These are phyloP conservation scores for Coemansia biformis DNA, from an alignment of 192 early-diverging fungal genomes.

Conservation along the genomic window DNA sequence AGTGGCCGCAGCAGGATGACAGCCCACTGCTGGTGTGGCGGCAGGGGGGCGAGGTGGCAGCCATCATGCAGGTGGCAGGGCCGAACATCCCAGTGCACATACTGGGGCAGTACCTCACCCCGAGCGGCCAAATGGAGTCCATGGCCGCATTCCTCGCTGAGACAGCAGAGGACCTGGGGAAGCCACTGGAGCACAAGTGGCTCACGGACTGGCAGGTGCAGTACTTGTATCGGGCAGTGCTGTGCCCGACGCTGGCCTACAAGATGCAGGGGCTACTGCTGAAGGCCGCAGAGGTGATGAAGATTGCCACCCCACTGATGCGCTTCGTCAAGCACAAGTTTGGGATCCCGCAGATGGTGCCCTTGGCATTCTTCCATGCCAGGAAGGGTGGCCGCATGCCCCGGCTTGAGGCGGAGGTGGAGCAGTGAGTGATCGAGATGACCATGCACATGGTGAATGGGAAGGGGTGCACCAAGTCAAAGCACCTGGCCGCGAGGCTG, in stretches of 20 bases:
- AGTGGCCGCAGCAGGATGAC: neutral
- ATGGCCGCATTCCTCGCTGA: neutral
- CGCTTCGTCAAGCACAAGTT: constrained; percentile 5
- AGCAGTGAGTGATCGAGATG: neutral
- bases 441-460: neutral
- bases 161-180: neutral
- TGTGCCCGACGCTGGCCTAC: constrained; percentile 1
- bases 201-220: constrained; percentile 2
- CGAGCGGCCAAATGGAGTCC: neutral
- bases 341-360: neutral
- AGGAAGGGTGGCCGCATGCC: neutral
- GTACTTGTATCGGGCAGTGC: constrained; percentile 4
- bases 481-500: neutral
- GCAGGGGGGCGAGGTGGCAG: neutral
- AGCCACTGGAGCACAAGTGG: neutral
- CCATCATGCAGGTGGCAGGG: neutral
- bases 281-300: neutral
- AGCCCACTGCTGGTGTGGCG: neutral
- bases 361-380: neutral
- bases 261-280: neutral
- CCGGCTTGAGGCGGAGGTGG: neutral
- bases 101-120: constrained; percentile 2
- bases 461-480: neutral
- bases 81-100: neutral
- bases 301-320: neutral